Base-by-base conservation (phyloP, 2,329 filamentous ascomycete species). In the Fusarium verrucosum region DNA sequence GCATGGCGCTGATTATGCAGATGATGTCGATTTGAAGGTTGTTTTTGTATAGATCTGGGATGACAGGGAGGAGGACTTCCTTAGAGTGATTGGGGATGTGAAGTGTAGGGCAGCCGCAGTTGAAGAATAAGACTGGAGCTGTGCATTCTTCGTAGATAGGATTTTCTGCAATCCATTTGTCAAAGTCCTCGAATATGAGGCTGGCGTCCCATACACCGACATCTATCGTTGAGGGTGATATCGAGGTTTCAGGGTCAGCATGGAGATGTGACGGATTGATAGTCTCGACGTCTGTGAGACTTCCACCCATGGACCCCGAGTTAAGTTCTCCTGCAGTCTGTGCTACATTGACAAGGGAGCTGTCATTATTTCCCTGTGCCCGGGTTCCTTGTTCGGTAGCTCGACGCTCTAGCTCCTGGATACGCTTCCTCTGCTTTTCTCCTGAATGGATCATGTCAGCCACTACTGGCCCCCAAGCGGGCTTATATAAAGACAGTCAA, bases 371-470 rank as follows among this genome's bases (percentile, higher is more conserved):
- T 26, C 22, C 46, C 23, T 38, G 20, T 25, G 36, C 19, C n/a
- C 40, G 37, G 30, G 25, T 19, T 5, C n/a, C 36, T 11, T 45
- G n/a, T 33, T 33, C 50, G 19, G 46, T 67, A 43, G 69, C 69
- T n/a, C 52, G 65, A 14, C 56, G 62, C 43, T 73, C 71, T n/a
- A 73, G 58, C 28, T 72, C 69, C 35, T 71, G 50, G 36, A 73
- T 65, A 11, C 68, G 57, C 42, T 68, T 68, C 53, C 65, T 68
- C 33, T 73, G 71, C 42, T 73, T 73, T 30, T 73, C 71, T 45
- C 71, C 71, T 73, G 56, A 28, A 62, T 58, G 64, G 58, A 59
- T 70, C 59, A 68, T 66, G 63, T 72, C 68, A 72, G 68, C 70
- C 58, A 58, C 44, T 13, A 26, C 35, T 26, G 38, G 26, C 16